phyloP scores from a whole-genome alignment of 768 basidiomycete genomes.

The Tylopilus plumbeoviolaceoides region DNA sequence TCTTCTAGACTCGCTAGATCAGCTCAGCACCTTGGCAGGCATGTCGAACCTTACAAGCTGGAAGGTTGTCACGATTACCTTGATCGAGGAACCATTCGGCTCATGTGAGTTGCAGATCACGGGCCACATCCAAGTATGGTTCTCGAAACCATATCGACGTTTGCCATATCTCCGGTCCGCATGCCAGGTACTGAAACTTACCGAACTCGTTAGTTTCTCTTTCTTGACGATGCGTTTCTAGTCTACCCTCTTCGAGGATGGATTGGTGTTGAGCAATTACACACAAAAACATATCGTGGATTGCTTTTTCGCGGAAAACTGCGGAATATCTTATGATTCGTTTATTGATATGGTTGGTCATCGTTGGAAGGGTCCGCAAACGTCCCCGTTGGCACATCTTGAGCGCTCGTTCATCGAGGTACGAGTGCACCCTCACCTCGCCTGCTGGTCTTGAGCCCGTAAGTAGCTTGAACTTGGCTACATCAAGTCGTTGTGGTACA shows the following conservation, averaged over 20 bases:
- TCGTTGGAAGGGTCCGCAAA: conserved; percentile 36
- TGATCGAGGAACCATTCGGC: neutral
- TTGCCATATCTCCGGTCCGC: conserved; percentile 61
- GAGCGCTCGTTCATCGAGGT: conserved; percentile 39
- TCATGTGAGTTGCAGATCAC: conserved; percentile 34
- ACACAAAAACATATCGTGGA: conserved; percentile 54
- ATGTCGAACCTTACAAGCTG: conserved; percentile 49
- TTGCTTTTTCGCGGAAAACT: conserved; percentile 59
- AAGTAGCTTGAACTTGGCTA: conserved; percentile 55
- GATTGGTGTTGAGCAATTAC: conserved; percentile 49
- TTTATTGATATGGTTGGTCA: conserved; percentile 38
- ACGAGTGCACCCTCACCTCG: neutral
- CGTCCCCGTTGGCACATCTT: conserved; percentile 39
- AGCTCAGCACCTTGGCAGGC: conserved; percentile 44
- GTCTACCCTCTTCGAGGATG: conserved; percentile 56
- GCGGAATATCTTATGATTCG: conserved; percentile 50
- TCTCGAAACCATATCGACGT: conserved; percentile 35
- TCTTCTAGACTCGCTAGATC: conserved; percentile 54
- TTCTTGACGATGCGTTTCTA: conserved; percentile 23
- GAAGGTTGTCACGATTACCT: conserved; percentile 44
- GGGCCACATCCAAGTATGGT: conserved; percentile 50
- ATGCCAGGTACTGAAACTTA: conserved; percentile 46
- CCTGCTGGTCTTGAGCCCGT: neutral
- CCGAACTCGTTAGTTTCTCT: neutral
- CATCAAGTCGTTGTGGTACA: conserved; percentile 60